Evolutionary conservation across 495 filamentous ascomycete species (phyloP).

Genomic region (Penicillium mononematosum): DNA sequence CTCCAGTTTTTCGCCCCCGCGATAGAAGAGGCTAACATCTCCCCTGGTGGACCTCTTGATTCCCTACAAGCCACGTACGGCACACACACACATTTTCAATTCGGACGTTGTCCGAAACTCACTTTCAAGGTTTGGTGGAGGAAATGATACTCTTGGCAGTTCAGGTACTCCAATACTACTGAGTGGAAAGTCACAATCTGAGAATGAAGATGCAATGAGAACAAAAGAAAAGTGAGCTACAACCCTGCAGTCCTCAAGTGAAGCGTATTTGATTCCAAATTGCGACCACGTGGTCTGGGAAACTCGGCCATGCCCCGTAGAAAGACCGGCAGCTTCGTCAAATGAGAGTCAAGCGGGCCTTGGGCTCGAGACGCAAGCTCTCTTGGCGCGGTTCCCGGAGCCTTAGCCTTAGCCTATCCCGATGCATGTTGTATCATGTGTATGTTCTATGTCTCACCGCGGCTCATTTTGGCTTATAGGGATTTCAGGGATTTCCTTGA

Average conservation of each 20-base stretch:
- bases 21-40: not conserved
- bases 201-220: not conserved
- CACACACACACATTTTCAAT: not conserved
- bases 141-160: not conserved
- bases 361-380: conserved; percentile 25
- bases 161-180: not conserved
- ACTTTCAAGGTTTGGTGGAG: not conserved
- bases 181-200: not conserved
- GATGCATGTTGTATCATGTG: conserved; percentile 6
- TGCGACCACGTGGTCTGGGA: not conserved
- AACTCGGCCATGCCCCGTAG: not conserved
- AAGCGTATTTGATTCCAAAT: not conserved
- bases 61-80: conserved; percentile 4
- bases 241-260: not conserved
- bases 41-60: not conserved
- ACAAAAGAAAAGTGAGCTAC: not conserved
- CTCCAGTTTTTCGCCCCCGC: conserved; percentile 7
- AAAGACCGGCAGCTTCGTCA: conserved; percentile 16
- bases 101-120: conserved; percentile 7
- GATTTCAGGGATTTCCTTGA: not conserved
- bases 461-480: not conserved
- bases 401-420: conserved; percentile 16
- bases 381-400: conserved; percentile 22
- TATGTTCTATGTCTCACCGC: not conserved
- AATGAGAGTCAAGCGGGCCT: conserved; percentile 14